These are phyloP conservation scores for Pseudomicrostroma phylloplanum DNA, from an alignment of 1,284 basidiomycete genomes.

Conservation along the genomic window DNA sequence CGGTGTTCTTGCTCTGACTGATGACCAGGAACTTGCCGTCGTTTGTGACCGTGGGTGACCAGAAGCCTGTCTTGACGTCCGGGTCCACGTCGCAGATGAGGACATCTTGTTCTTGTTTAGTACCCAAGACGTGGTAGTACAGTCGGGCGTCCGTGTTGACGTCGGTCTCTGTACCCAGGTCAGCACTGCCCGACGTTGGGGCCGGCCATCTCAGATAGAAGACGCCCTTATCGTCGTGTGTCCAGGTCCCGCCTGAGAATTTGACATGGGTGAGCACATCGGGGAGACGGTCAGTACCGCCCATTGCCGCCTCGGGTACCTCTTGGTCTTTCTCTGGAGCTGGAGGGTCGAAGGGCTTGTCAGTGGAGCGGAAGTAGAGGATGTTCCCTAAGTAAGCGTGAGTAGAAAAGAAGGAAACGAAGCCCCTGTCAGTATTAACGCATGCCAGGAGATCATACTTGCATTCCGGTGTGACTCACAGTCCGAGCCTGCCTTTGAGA, in stretches of 20 bases:
- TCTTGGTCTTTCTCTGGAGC: slow-evolving; percentile 23
- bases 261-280: slow-evolving; percentile 44
- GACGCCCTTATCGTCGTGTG: slow-evolving; percentile 44
- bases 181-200: slow-evolving; percentile 12
- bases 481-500: slow-evolving; percentile 46
- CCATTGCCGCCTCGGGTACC: slow-evolving; percentile 23
- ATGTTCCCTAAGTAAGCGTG: slow-evolving; percentile 7
- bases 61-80: slow-evolving; percentile 36
- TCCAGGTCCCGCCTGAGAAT: slow-evolving; percentile 38
- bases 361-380: slow-evolving; percentile 40
- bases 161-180: slow-evolving; percentile 47
- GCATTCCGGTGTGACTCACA: slow-evolving; percentile 23
- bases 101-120: slow-evolving; percentile 37
- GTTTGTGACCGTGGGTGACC: slow-evolving; percentile 35
- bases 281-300: slow-evolving; percentile 33
- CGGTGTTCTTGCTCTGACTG: slow-evolving; percentile 41
- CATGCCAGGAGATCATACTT: too few species aligned
- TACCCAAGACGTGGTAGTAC: slow-evolving; percentile 46
- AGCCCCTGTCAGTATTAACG: too few species aligned
- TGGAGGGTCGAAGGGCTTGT: slow-evolving; percentile 27
- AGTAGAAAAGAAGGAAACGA: too few species aligned
- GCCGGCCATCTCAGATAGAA: slow-evolving; percentile 47
- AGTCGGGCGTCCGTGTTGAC: slow-evolving; percentile 44
- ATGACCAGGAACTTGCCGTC: slow-evolving; percentile 43
- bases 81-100: slow-evolving; percentile 39